These are phyloP conservation scores for Phlebiopsis gigantea DNA, from an alignment of 768 basidiomycete species.

Conservation along the genomic window DNA sequence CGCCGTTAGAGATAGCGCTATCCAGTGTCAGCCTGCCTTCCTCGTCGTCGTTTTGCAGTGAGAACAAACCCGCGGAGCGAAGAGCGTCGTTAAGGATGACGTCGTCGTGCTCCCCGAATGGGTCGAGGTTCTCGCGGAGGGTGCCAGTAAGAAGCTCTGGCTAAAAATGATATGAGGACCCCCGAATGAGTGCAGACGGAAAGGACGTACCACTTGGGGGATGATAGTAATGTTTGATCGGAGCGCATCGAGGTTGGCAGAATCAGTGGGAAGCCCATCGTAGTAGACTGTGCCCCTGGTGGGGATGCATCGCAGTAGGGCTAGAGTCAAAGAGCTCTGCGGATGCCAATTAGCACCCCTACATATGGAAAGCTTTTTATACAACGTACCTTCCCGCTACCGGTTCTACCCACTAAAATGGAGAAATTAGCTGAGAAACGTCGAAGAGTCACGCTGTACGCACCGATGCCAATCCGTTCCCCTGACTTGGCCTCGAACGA, in stretches of 20 bases:
- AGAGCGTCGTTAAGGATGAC: constrained; percentile 44
- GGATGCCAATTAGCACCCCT: neutral
- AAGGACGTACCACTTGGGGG: constrained; percentile 42
- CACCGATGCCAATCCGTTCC: constrained; percentile 49
- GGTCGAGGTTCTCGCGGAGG: constrained; percentile 54
- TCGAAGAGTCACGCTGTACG: neutral
- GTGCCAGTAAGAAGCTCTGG: constrained; percentile 52
- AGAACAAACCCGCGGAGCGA: constrained; percentile 41
- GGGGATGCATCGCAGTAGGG: constrained; percentile 49
- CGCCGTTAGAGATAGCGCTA: constrained; percentile 38
- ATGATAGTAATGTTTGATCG: constrained; percentile 54
- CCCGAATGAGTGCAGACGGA: neutral
- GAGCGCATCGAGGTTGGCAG: constrained; percentile 48
- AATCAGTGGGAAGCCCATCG: constrained; percentile 42
- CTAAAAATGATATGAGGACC: constrained; percentile 13
- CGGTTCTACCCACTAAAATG: constrained; percentile 45
- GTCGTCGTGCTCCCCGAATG: constrained; percentile 52
- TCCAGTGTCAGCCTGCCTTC: constrained; percentile 39
- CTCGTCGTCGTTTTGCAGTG: constrained; percentile 34
- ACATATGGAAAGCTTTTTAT: too few species aligned
- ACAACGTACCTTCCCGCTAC: constrained; percentile 42
- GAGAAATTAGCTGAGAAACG: neutral
- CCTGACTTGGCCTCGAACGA: constrained; percentile 49
- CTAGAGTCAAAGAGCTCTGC: constrained; percentile 44
- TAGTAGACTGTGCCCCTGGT: constrained; percentile 48